Evolutionary conservation across 352 stramenopile genomes (phyloP), one percentile per base, ranked within the genome.

Genomic region (Peronospora belbahrii): DNA sequence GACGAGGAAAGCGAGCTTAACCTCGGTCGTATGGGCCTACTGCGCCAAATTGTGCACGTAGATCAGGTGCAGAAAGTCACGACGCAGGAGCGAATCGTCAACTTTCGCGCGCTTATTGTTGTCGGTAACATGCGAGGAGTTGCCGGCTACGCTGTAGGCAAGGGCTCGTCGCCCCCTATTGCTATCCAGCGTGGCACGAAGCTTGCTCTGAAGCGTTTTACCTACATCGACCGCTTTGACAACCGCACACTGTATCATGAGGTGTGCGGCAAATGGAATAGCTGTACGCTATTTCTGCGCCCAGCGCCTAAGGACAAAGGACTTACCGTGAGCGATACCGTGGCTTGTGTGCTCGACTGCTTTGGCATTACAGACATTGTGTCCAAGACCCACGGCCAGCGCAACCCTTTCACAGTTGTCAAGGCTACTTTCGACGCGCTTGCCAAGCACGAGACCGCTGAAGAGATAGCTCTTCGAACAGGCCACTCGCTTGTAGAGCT

Each of bases 341-440:
- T 90, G 10, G 69, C 76, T 10, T 90, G 79, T 61, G 79, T 87
- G 62, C 60, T 90, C 13, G 72, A 88, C 60, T 88, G 75, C 66
- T 95, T 97, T 61, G 94, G 94, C 37, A 97, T 98, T 59, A 92
- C 81, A 36, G 90, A 97, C 69, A 76, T 88, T 13, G 82, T 92
- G 39, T 79, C 73, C 45, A 98, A 97, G 67, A 87, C 80, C 45
- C 80, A 97, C 65, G 94, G 94, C 31, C 89, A 95, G 63, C 81
- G 93, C 44, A 97, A 97, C 74, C 84, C 85, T 22, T 97, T 94
- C 66, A 97, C 93, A 65, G 88, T 97, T 24, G 88, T 97, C 44
- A 85, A 90, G 54, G 92, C 94, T 11, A 97, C 91, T 19, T 98
- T 97, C 60, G 90, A 97, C 52, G 94, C 94, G 13, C 65, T 98